A percentile compares a stretch with the other conserved stretches of the same genome.
phyloP scores from a whole-genome alignment of 75 land plant genomes.

The Adiantum capillusveneris region DNA sequence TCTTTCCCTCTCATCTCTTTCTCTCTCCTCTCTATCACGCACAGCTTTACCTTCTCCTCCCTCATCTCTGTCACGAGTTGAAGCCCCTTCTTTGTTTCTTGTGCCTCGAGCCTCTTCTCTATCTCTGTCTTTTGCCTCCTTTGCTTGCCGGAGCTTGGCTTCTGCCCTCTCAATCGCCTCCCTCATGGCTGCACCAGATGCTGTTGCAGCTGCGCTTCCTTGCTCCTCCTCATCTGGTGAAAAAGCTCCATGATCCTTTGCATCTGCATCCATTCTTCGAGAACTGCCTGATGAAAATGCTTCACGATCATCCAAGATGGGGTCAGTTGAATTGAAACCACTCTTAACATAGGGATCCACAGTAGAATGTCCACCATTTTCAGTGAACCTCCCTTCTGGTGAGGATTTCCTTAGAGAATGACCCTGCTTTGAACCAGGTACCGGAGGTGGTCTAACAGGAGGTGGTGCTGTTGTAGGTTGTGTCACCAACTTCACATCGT shows the following conservation, averaged over 20 bases:
- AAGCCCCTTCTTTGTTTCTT: conserved; percentile 26
- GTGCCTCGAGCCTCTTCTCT: conserved; percentile 21
- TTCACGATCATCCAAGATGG: conserved; percentile 51
- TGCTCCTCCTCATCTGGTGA: conserved; percentile 29
- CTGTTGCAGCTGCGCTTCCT: conserved; percentile 44
- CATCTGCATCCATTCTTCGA: conserved; percentile 10
- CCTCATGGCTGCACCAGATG: conserved; percentile 78
- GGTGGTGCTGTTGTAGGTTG: conserved; percentile 84
- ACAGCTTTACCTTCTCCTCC: conserved; percentile 15
- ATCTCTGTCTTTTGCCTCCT: conserved; percentile 64
- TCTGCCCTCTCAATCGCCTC: conserved; percentile 83
- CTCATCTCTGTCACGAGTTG: conserved; percentile 33
- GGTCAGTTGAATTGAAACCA: not conserved
- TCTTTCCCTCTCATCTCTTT: conserved; percentile 19
- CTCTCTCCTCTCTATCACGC: not conserved
- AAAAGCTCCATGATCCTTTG: conserved; percentile 11
- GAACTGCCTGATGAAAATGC: conserved; percentile 56
- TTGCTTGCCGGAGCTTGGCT: conserved; percentile 67
- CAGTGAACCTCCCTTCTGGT: conserved; percentile 8
- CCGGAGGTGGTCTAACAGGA: conserved; percentile 91
- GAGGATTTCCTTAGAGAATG: conserved; percentile 14
- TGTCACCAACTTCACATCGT: conserved; percentile 78
- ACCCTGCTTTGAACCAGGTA: conserved; percentile 26
- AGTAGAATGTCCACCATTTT: not conserved
- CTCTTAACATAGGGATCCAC: conserved; percentile 2